A percentile compares a stretch with the other conserved stretches of the same genome.
phyloP scores from a whole-genome alignment of 2,329 filamentous ascomycete species.

The Epichloe elymi region DNA sequence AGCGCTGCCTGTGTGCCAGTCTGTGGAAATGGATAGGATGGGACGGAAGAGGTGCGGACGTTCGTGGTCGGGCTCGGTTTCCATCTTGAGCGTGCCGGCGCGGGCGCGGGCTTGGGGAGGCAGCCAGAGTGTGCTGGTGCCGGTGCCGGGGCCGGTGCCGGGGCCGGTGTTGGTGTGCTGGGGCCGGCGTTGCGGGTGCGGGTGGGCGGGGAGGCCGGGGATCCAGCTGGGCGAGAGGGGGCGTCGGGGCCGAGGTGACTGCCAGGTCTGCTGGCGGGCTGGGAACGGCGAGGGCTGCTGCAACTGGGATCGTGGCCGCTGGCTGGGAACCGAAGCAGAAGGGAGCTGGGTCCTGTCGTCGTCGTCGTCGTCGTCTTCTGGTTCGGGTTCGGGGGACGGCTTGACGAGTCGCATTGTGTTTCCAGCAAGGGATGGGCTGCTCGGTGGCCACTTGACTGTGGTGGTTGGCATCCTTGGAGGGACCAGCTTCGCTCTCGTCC shows the following conservation, averaged over 20 bases:
- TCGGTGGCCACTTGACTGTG: not conserved
- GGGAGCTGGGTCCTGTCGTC: conserved; percentile 9
- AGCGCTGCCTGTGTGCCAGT: conserved; percentile 1
- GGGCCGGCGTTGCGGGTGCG: conserved; percentile 6
- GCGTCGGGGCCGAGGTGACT: not conserved
- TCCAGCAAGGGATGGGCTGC: not conserved
- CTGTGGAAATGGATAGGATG: conserved; percentile 15
- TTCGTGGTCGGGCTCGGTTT: conserved; percentile 5
- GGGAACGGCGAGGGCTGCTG: conserved; percentile 1
- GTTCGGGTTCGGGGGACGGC: conserved; percentile 17
- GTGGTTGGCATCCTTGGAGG: conserved; percentile 19
- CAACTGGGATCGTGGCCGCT: not conserved
- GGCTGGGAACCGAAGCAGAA: not conserved
- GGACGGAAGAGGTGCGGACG: too few species aligned
- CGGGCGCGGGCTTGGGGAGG: conserved; percentile 5
- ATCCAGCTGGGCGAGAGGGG: conserved; percentile 1
- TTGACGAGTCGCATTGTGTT: conserved; percentile 23
- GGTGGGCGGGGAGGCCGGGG: conserved; percentile 5
- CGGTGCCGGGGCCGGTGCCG: not conserved
- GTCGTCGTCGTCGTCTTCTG: conserved; percentile 10
- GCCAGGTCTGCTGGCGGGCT: not conserved
- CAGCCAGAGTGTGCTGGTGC: conserved; percentile 5
- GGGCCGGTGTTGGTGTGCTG: conserved; percentile 1
- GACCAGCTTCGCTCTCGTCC: conserved; percentile 11
- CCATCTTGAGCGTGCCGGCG: not conserved